These are phyloP conservation scores for Pontederia crassipes DNA, from an alignment of 176 grass and related monocot species.

Conservation along the genomic window DNA sequence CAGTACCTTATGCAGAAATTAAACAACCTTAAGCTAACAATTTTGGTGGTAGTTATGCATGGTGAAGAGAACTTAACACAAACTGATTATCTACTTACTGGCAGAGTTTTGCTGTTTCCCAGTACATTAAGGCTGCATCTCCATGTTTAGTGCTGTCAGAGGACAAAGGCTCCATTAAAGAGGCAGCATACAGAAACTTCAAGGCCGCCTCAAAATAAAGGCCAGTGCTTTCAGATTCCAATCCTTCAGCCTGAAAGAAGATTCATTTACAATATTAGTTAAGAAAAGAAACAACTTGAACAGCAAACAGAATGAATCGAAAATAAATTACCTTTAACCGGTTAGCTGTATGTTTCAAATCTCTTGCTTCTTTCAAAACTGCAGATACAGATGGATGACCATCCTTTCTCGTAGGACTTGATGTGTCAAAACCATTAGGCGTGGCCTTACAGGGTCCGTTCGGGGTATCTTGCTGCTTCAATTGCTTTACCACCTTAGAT, in stretches of 20 bases:
- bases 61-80: slow-evolving; percentile 10
- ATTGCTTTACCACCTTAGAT: slow-evolving; percentile 41
- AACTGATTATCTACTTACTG: slow-evolving; percentile 38
- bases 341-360: slow-evolving; percentile 75
- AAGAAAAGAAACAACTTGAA: not conserved
- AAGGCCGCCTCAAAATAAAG: slow-evolving; percentile 86
- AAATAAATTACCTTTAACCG: slow-evolving; percentile 64
- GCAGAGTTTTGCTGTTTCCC: slow-evolving; percentile 81
- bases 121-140: slow-evolving; percentile 61
- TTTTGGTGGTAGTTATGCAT: not conserved
- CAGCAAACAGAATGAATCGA: slow-evolving; percentile 15
- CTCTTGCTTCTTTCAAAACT: slow-evolving; percentile 75
- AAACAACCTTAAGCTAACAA: not conserved
- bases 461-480: slow-evolving; percentile 35
- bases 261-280: slow-evolving; percentile 3
- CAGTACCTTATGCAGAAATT: too few species aligned
- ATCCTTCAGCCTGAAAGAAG: slow-evolving; percentile 48
- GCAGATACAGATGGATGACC: slow-evolving; percentile 31
- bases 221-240: slow-evolving; percentile 48
- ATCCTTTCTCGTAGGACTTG: slow-evolving; percentile 56
- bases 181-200: slow-evolving; percentile 81
- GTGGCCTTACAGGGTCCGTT: slow-evolving; percentile 43
- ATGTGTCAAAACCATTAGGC: slow-evolving; percentile 31
- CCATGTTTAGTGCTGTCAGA: slow-evolving; percentile 60
- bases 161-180: slow-evolving; percentile 55